These are phyloP conservation scores for Sugiyamaella smithiae DNA, from an alignment of 805 yeast genomes.

Conservation along the genomic window DNA sequence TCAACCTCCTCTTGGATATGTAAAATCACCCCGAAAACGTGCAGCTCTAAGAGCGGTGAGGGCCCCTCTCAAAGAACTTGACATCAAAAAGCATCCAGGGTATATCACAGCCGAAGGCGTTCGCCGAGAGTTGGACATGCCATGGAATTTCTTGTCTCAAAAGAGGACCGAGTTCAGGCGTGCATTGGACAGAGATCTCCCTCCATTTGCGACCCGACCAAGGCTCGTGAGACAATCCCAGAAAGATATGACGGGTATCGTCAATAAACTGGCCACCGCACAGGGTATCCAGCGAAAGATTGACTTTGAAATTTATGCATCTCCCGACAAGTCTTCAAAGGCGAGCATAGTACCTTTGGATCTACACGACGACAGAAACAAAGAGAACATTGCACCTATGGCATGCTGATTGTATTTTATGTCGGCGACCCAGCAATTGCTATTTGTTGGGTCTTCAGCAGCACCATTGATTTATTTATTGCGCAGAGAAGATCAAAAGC, in stretches of 20 bases:
- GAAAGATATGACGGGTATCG: background rate
- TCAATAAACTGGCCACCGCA: background rate
- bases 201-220: slow-evolving; percentile 1
- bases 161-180: background rate
- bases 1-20: too few species aligned
- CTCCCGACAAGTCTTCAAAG: background rate
- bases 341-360: background rate
- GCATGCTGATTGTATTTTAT: background rate
- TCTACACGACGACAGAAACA: background rate
- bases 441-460: too few species aligned
- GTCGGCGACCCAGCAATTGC: too few species aligned
- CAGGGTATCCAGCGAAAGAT: background rate
- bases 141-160: background rate
- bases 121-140: background rate
- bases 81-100: background rate
- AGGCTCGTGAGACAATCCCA: background rate
- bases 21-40: background rate
- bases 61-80: background rate
- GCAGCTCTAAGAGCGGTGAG: background rate
- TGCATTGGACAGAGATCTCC: background rate
- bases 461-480: too few species aligned
- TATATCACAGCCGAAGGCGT: background rate
- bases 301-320: slow-evolving; percentile 5
- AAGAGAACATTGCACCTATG: slow-evolving; percentile 2
- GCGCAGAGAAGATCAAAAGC: too few species aligned